Evolutionary conservation across 1,284 basidiomycete species (phyloP), one percentile per base, ranked within the genome.

Genomic region (Termitomyces sp.): DNA sequence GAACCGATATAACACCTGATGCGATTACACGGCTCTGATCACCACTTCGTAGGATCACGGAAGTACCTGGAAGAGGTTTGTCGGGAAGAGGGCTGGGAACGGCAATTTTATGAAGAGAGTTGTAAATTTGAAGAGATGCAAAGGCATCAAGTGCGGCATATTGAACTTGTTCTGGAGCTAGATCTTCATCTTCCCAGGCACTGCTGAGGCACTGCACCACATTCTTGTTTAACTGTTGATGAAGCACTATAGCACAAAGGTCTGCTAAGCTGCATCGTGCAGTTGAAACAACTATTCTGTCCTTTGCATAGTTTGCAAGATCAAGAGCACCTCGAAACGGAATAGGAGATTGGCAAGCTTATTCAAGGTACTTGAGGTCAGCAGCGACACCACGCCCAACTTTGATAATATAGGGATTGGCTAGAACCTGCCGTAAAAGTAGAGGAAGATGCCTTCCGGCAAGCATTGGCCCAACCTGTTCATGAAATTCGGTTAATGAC

Each of bases 41-140:
- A 30, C 28, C 28, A 30, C 28, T 30, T 10, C 6, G 28, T 30
- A 30, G 28, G 9, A 30, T 30, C 7, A 30, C 28, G 6, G 28
- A 30, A 10, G 28, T 30, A 30, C 78, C 77, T 79, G 76, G 76
- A 79, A 75, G 76, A 79, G 72, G 77, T 75, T 77, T 30, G 9
- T 30, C 71, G 73, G 28, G 3, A 3, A 3, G 28, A 30, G 6
- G 6, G 28, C 3, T 42, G 24, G 40, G 40, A 41, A 41, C 79
- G 78, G 77, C 77, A 75, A 75, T 77, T 79, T 8, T 30, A 2
- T 30, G 28, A 30, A 30, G 28, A 30, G 28, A 30, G 9, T 30
- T 30, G 28, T 64, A 64, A 5, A 66, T 49, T 8, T 18, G 5
- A 14, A 64, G 56, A 6, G 61, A 57, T 1, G 59, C 61, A 60